These are phyloP conservation scores for Prunella vulgaris DNA, from an alignment of 257 asterid genomes.

Conservation along the genomic window DNA sequence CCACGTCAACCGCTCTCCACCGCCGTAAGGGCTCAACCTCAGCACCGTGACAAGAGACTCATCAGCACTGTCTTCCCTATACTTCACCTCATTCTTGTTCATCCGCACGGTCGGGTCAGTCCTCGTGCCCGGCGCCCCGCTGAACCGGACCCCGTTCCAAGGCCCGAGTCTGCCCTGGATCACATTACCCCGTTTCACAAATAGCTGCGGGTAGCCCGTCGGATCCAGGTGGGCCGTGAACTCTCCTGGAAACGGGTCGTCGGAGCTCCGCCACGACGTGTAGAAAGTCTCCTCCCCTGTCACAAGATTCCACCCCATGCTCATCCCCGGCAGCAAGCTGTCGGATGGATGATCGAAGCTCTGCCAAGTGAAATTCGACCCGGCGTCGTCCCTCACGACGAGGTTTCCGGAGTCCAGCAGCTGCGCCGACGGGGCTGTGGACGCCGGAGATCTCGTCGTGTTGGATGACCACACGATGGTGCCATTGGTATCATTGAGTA, in stretches of 20 bases:
- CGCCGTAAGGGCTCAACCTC: conserved; percentile 17
- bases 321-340: conserved; percentile 36
- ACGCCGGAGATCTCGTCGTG: background rate
- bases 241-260: conserved; percentile 41
- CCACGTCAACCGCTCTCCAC: conserved; percentile 25
- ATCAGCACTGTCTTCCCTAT: background rate
- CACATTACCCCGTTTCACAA: background rate
- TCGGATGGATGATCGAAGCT: conserved; percentile 49
- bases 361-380: conserved; percentile 38
- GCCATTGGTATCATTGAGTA: conserved; percentile 18
- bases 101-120: conserved; percentile 17
- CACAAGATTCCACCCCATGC: conserved; percentile 26
- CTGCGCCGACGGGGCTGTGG: conserved; percentile 20
- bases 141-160: conserved; percentile 24
- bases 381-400: conserved; percentile 34
- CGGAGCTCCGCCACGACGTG: conserved; percentile 35
- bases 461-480: conserved; percentile 37
- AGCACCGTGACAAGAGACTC: conserved; percentile 1
- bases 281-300: conserved; percentile 29
- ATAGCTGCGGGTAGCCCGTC: conserved; percentile 27
- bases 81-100: conserved; percentile 19
- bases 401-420: conserved; percentile 47
- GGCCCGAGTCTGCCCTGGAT: background rate
- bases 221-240: conserved; percentile 22
- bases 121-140: conserved; percentile 25